A percentile compares a stretch with the other conserved stretches of the same genome.
phyloP scores from a whole-genome alignment of 108 stramenopile species.

The Pseudonitzschia pungens region DNA sequence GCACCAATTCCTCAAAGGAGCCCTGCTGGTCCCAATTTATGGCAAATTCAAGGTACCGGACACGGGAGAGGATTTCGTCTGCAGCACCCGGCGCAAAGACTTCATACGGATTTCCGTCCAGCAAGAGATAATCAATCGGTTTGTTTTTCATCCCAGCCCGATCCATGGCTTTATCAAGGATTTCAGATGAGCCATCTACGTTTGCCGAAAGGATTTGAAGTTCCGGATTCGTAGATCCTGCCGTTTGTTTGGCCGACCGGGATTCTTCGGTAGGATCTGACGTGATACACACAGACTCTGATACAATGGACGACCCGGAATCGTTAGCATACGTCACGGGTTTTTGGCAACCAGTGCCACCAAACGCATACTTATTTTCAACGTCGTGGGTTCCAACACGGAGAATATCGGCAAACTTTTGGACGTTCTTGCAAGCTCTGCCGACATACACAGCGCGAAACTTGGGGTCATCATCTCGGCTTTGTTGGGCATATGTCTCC shows the following conservation, averaged over 20 bases:
- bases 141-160: conserved; percentile 2
- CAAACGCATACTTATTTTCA: conserved; percentile 2
- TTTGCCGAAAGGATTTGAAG: too few species aligned
- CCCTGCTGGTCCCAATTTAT: conserved; percentile 5
- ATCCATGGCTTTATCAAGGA: too few species aligned
- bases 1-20: neutral
- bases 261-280: neutral
- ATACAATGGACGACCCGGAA: neutral
- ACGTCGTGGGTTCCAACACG: conserved; percentile 11
- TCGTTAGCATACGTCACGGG: neutral
- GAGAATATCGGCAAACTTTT: neutral
- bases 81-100: neutral
- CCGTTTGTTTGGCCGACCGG: neutral
- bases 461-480: too few species aligned
- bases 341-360: conserved; percentile 10
- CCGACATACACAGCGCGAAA: conserved; percentile 4
- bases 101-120: conserved; percentile 1
- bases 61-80: neutral
- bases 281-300: neutral
- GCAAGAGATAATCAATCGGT: conserved; percentile 6
- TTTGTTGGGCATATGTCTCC: neutral
- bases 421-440: neutral
- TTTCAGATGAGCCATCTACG: too few species aligned
- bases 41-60: conserved; percentile 8
- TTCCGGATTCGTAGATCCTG: neutral